A percentile compares a stretch with the other conserved stretches of the same genome.
These are phyloP conservation scores for Trapa bicornis DNA, from an alignment of 345 rosid species.

Conservation along the genomic window DNA sequence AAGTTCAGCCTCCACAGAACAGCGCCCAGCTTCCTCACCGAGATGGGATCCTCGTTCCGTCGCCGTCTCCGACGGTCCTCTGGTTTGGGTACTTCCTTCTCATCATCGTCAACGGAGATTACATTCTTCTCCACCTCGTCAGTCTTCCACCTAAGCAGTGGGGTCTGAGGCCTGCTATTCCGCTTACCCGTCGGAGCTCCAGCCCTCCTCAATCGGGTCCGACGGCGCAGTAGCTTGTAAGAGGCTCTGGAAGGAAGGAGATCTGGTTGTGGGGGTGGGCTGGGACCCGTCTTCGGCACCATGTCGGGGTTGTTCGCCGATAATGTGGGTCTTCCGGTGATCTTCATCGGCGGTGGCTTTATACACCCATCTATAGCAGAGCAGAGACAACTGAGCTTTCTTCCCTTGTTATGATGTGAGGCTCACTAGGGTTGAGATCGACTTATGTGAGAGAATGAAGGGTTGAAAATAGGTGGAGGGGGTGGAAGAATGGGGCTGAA, in stretches of 20 bases:
- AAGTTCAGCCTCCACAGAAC: constrained; percentile 81
- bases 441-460: not conserved
- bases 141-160: constrained; percentile 63
- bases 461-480: too few relatives aligned
- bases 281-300: constrained; percentile 4
- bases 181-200: constrained; percentile 34
- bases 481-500: too few relatives aligned
- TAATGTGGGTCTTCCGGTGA: constrained; percentile 42
- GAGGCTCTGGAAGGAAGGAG: constrained; percentile 18
- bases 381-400: not conserved
- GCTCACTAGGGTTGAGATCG: not conserved
- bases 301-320: constrained; percentile 31
- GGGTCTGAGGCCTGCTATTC: constrained; percentile 76
- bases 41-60: constrained; percentile 22
- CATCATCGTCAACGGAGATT: constrained; percentile 24
- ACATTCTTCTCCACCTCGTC: constrained; percentile 28
- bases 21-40: constrained; percentile 86
- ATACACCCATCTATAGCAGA: constrained; percentile 12
- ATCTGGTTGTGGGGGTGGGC: constrained; percentile 36
- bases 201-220: constrained; percentile 34
- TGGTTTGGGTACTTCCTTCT: constrained; percentile 16
- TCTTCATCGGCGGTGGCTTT: constrained; percentile 40
- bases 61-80: constrained; percentile 26
- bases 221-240: constrained; percentile 29
- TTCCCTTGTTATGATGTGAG: not conserved